Percentiles rank a stretch among this genome's conserved stretches.
Conservation (phyloP, 805 yeast species). For the Yamadazyma akitaensis region DNA sequence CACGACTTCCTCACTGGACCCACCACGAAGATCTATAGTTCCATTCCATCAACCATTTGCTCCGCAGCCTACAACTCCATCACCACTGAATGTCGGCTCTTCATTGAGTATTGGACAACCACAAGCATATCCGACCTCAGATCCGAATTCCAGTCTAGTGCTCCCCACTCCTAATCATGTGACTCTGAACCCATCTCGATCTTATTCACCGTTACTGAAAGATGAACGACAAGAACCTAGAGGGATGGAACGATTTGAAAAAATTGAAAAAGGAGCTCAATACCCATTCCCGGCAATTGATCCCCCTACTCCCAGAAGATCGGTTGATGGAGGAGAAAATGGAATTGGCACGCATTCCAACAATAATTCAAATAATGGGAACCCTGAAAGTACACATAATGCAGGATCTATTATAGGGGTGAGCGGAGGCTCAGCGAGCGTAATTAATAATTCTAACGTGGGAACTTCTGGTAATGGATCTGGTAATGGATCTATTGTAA, state of each 20-base stretch:
- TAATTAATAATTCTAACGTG: neutral
- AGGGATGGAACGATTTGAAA: conserved; percentile 4
- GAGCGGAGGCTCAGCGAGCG: neutral
- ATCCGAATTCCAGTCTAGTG: conserved; percentile 4
- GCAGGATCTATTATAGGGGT: neutral
- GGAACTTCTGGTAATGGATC: too few species aligned
- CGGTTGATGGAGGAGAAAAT: neutral
- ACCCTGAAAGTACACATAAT: neutral
- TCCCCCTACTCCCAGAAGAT: conserved; percentile 15
- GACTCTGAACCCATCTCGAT: conserved; percentile 6
- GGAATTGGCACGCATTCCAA: neutral
- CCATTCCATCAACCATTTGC: conserved; percentile 8
- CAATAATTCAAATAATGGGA: neutral
- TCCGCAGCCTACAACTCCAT: neutral
- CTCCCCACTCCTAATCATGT: conserved; percentile 2
- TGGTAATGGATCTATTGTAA: too few species aligned
- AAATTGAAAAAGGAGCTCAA: conserved; percentile 2
- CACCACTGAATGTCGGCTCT: neutral
- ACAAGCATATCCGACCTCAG: conserved; percentile 3
- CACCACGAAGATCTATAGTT: neutral
- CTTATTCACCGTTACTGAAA: conserved; percentile 13
- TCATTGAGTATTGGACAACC: neutral
- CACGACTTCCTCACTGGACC: neutral
- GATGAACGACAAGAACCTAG: conserved; percentile 3
- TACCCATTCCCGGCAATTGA: conserved; percentile 11